Evolutionary conservation across 176 grass and related monocot species (phyloP).

Genomic region (Triticum aestivum): IWGSC_CS_RefSeq_v2.1 NC_057800.1:223737129-223737628

Average conservation of each 20-base stretch:
- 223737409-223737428: not conserved
- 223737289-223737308: not conserved
- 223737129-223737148: too few relatives aligned
- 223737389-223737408: not conserved
- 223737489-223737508: not conserved
- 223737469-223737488: not conserved
- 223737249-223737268: not conserved
- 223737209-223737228: not conserved
- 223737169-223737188: not conserved
- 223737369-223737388: not conserved
- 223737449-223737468: slow-evolving; percentile 2
- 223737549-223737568: not conserved
- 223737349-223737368: not conserved
- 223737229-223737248: not conserved
- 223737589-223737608: not conserved
- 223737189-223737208: not conserved
- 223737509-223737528: not conserved
- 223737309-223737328: not conserved
- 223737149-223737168: not conserved
- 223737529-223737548: not conserved
- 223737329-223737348: not conserved
- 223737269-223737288: too few relatives aligned
- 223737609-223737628: not conserved
- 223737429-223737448: not conserved
- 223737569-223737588: not conserved